Conservation (phyloP, 192 early-diverging fungal species). For the Entophlyctis luteolus region DNA sequence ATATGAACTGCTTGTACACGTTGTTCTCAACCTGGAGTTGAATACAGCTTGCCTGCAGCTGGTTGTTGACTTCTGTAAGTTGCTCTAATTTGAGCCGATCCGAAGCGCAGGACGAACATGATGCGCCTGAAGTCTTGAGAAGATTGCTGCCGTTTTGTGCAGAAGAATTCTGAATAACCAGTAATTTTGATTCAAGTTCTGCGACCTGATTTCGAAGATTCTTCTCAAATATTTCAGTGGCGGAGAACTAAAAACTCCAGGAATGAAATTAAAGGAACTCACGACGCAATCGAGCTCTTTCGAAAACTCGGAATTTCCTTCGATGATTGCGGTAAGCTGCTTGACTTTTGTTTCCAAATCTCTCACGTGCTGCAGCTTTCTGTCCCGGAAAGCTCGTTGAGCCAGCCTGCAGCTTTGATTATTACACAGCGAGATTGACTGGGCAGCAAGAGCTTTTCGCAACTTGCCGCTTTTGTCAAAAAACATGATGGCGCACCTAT, state of each 20-base stretch:
- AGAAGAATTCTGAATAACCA: not conserved
- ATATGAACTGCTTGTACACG: not conserved
- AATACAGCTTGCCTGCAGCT: not conserved
- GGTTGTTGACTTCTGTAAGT: not conserved
- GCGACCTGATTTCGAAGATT: not conserved
- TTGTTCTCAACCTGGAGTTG: not conserved
- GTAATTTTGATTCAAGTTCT: not conserved
- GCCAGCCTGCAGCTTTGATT: conserved; percentile 3
- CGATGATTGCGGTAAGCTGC: not conserved
- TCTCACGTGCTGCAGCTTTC: conserved; percentile 12
- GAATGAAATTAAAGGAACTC: no score
- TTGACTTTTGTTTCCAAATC: conserved; percentile 7
- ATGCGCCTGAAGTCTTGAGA: no score
- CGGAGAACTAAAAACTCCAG: no score
- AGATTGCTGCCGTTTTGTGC: no score
- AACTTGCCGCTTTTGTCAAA: not conserved
- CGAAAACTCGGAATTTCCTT: not conserved
- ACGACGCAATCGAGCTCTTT: not conserved
- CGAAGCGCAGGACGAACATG: not conserved
- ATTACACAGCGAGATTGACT: not conserved
- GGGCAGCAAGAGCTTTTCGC: not conserved
- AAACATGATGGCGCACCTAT: conserved; percentile 3
- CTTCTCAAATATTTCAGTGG: not conserved
- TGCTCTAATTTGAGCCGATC: not conserved
- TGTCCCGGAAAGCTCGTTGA: conserved; percentile 11